A percentile compares a stretch with the other conserved stretches of the same genome.
Evolutionary conservation across 2,329 filamentous ascomycete species (phyloP).

Genomic region (Cladophialophora bantiana): DNA sequence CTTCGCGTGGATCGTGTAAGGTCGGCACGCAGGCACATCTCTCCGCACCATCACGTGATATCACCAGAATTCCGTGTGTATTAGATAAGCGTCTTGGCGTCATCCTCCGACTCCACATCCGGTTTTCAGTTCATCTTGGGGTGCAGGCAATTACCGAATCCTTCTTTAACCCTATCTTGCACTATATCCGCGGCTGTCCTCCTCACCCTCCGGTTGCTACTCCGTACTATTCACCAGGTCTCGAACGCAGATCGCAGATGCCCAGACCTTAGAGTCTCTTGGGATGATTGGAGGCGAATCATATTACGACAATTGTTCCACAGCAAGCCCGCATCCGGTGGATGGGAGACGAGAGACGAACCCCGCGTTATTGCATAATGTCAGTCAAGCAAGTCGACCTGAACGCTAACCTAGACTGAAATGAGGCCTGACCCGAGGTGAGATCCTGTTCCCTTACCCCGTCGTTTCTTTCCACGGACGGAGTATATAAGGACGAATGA

Average conservation of each 20-base stretch:
- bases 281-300: not conserved
- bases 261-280: not conserved
- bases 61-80: too few relatives aligned
- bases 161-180: not conserved
- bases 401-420: not conserved
- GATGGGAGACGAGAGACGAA: not conserved
- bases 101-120: not conserved
- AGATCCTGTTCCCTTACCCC: not conserved
- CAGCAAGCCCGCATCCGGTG: not conserved
- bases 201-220: not conserved
- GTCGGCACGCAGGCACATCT: not conserved
- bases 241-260: not conserved
- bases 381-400: not conserved
- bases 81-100: too few relatives aligned
- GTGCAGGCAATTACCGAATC: not conserved
- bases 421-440: constrained; percentile 7
- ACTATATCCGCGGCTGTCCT: not conserved
- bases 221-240: not conserved
- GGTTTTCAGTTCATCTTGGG: not conserved
- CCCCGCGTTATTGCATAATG: not conserved
- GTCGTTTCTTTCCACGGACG: not conserved
- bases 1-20: not conserved
- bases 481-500: not conserved
- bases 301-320: not conserved
- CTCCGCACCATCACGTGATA: not conserved